Base-by-base conservation (phyloP, 441 rosid genomes). In the Flueggea neowawraea region DNA sequence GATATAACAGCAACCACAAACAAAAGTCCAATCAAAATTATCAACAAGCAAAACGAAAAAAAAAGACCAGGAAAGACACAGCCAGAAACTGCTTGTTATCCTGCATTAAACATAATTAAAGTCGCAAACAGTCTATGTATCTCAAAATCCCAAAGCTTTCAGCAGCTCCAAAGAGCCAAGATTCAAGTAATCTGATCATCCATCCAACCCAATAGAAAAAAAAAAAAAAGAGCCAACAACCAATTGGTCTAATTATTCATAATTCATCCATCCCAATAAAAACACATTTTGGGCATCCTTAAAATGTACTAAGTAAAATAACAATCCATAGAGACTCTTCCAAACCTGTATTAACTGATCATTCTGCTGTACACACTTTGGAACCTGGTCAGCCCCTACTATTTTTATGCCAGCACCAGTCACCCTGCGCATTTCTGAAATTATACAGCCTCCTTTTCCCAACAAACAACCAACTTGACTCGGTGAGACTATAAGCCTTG, bases 331-430 rank as follows among this genome's bases (percentile, higher is more conserved):
- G 50, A 33, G 41, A 32, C 9, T 12, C 56, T 10, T 48, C 12
- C 58, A 15, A 68, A 91, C 99, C 97, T 95, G 96, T 57, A 91
- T 95, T 65, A 95, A 86, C 78, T 82, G 88, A 73, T 91, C 96
- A 62, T 72, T 80, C 76, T 76, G 87, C 32, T 76, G 61, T 33
- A 76, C 79, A 69, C 93, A 95, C 75, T 84, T 91, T n/a, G 95
- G 93, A 60, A 73, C 72, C 80, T 80, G 87, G 68, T 84, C 91
- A 60, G 52, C 70, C 65, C 73, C 79, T 54, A 89, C 32, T 72
- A 95, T 71, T 69, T 80, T 69, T 49, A 95, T 85, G 70, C 59
- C 32, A 53, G 97, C 65, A 61, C 95, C 82, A 59, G 97, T 89
- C 39, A 55, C 70, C 68, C 73, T 86, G 64, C 99, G 85, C 82